These are phyloP conservation scores for Trichoderma simmonsii DNA, from an alignment of 2,329 filamentous ascomycete genomes.

Conservation along the genomic window DNA sequence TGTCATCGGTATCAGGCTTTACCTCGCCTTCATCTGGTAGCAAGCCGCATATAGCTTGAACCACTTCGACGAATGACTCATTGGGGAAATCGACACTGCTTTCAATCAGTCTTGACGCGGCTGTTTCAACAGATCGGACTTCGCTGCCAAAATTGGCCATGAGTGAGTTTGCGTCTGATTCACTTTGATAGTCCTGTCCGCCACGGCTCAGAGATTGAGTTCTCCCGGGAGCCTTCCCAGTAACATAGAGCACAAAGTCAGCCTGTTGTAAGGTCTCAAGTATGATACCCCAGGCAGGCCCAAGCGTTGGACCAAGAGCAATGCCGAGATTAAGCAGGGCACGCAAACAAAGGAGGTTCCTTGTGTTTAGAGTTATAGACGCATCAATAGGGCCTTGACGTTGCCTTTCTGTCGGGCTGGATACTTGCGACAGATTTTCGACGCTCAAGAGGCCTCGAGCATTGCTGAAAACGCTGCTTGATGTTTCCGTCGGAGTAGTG, in stretches of 20 bases:
- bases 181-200: constrained; percentile 45
- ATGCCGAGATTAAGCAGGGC: constrained; percentile 95
- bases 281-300: constrained; percentile 83
- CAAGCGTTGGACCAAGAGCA: constrained; percentile 83
- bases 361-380: constrained; percentile 66
- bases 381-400: constrained; percentile 59
- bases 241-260: constrained; percentile 76
- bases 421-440: constrained; percentile 62
- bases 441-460: constrained; percentile 71
- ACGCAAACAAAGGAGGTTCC: constrained; percentile 85
- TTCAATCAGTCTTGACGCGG: constrained; percentile 81
- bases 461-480: constrained; percentile 63
- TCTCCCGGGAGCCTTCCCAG: constrained; percentile 52
- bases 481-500: constrained; percentile 46
- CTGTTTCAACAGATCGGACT: constrained; percentile 83
- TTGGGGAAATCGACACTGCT: constrained; percentile 91
- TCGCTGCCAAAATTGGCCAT: constrained; percentile 72
- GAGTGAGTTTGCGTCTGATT: constrained; percentile 49
- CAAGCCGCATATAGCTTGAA: constrained; percentile 71
- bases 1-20: constrained; percentile 21
- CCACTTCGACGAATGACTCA: constrained; percentile 71
- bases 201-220: constrained; percentile 46
- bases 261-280: constrained; percentile 91
- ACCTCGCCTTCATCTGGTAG: constrained; percentile 45
- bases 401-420: constrained; percentile 55